Conservation (phyloP, 164 flowering plant genomes). For the Nymphaea thermarum region DNA sequence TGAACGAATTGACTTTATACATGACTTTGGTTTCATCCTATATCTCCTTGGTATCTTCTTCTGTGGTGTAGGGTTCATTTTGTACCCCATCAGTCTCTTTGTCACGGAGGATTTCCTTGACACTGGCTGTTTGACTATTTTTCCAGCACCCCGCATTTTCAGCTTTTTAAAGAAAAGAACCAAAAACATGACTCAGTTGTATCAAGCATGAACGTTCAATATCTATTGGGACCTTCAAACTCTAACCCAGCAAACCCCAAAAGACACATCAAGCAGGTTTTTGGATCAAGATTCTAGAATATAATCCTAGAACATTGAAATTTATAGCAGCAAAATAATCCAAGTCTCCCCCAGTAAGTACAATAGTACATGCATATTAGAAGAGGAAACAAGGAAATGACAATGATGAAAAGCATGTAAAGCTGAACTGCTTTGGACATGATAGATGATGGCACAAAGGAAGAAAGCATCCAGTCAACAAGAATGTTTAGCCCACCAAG, state of each 20-base stretch:
- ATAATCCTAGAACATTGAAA: background rate
- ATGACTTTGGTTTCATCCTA: constrained; percentile 24
- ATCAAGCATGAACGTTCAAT: too few species aligned
- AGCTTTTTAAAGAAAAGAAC: background rate
- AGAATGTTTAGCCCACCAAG: background rate
- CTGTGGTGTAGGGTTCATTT: constrained; percentile 15
- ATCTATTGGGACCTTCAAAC: background rate
- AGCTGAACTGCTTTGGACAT: background rate
- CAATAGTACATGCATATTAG: background rate
- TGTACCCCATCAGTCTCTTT: constrained; percentile 17
- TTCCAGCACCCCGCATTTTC: constrained; percentile 19
- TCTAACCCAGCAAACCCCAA: background rate
- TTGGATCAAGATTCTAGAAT: background rate
- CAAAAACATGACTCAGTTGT: background rate
- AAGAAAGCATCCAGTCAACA: background rate
- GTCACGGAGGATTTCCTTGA: constrained; percentile 15
- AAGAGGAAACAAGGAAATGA: background rate
- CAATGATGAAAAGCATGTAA: background rate
- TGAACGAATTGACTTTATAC: constrained; percentile 16
- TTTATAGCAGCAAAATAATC: background rate
- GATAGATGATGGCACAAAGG: background rate
- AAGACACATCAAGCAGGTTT: background rate
- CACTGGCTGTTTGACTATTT: constrained; percentile 6
- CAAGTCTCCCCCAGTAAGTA: background rate
- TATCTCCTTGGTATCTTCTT: constrained; percentile 18